These are phyloP conservation scores for Marchantia paleacea DNA, from an alignment of 225 moss, liverwort and hornwort genomes.

Conservation along the genomic window DNA sequence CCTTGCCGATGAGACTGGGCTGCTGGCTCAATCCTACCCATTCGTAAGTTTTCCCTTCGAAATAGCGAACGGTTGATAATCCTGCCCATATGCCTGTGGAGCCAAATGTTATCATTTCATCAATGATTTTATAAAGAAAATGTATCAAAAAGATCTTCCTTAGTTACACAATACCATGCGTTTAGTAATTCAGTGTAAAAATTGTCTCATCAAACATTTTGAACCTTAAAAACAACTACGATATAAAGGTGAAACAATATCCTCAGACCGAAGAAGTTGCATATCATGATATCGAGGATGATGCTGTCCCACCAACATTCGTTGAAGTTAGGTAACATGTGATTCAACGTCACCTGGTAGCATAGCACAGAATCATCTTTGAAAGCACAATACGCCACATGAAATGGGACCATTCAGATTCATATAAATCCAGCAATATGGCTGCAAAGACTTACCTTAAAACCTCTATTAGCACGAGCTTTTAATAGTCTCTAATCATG, in stretches of 20 bases:
- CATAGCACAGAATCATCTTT: neutral
- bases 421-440: neutral
- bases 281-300: slow-evolving; percentile 81
- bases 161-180: neutral
- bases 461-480: too few species aligned
- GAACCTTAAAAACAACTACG: neutral
- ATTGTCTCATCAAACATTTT: neutral
- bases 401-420: neutral
- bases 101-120: slow-evolving; percentile 42
- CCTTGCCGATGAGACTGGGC: slow-evolving; percentile 78
- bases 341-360: slow-evolving; percentile 81
- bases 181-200: neutral
- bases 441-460: neutral
- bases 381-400: neutral
- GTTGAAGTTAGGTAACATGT: slow-evolving; percentile 96
- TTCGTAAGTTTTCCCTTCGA: slow-evolving; percentile 84
- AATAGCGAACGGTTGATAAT: slow-evolving; percentile 78
- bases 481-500: too few species aligned
- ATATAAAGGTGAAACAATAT: neutral
- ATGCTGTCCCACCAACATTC: slow-evolving; percentile 99
- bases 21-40: slow-evolving; percentile 94
- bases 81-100: slow-evolving; percentile 90
- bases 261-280: slow-evolving; percentile 72
- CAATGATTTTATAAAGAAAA: too few species aligned
- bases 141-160: neutral